Percentiles rank a stretch among this genome's conserved stretches.
Conservation (phyloP, 2,329 filamentous ascomycete species). For the Talaromyces marneffei region DNA sequence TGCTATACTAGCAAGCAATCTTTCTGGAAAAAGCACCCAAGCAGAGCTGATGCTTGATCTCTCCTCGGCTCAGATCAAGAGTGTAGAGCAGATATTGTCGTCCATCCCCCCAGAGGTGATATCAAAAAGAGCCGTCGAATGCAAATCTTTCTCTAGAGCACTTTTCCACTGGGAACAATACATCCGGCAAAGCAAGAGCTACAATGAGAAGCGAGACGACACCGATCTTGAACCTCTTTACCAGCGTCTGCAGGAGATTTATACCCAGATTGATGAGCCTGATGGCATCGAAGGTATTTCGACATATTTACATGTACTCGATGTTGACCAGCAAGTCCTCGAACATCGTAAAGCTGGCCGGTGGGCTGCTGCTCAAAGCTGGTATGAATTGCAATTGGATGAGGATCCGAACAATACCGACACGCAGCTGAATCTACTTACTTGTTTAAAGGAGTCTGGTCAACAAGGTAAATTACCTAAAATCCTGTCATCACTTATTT, state of each 20-base stretch:
- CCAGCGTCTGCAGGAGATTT: constrained; percentile 81
- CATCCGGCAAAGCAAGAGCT: constrained; percentile 55
- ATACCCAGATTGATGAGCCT: constrained; percentile 94
- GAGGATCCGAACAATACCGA: constrained; percentile 71
- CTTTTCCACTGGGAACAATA: constrained; percentile 94
- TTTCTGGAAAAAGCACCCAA: constrained; percentile 23
- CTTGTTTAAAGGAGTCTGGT: constrained; percentile 88
- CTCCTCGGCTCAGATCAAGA: constrained; percentile 44
- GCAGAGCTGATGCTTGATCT: constrained; percentile 28
- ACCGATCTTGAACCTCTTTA: constrained; percentile 60
- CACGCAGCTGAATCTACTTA: constrained; percentile 74
- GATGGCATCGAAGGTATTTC: constrained; percentile 95
- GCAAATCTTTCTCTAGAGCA: constrained; percentile 84
- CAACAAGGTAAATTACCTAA: constrained; percentile 66
- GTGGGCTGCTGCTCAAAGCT: constrained; percentile 92
- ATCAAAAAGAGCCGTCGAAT: constrained; percentile 82
- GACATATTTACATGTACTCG: constrained; percentile 75
- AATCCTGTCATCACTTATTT: neutral
- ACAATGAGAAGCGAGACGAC: constrained; percentile 35
- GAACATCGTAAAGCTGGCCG: constrained; percentile 88
- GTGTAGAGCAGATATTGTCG: constrained; percentile 68
- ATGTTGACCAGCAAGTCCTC: constrained; percentile 86
- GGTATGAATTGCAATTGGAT: constrained; percentile 88
- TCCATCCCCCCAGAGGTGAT: constrained; percentile 65
- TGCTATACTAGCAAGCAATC: constrained; percentile 26